Evolutionary conservation across 2,329 filamentous ascomycete species (phyloP).

Genomic region (Aspergillus quadricinctus): DNA sequence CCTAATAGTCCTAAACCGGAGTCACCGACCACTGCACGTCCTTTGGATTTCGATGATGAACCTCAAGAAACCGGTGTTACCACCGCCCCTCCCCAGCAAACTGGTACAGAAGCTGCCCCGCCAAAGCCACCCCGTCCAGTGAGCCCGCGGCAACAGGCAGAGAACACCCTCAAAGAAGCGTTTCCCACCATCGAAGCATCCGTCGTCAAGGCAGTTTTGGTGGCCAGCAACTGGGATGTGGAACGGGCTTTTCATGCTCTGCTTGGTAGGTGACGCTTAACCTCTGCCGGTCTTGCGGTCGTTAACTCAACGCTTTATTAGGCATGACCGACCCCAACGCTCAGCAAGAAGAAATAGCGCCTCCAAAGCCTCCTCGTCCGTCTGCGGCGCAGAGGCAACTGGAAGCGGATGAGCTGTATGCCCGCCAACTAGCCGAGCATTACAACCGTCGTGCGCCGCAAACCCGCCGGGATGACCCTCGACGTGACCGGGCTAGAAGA

Average conservation of each 20-base stretch:
- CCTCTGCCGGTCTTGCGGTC: background rate
- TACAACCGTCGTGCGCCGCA: constrained; percentile 55
- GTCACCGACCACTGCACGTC: constrained; percentile 53
- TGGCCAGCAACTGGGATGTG: constrained; percentile 78
- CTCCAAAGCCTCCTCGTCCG: constrained; percentile 76
- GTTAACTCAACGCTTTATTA: constrained; percentile 26
- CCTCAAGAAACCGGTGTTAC: constrained; percentile 41
- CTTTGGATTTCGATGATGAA: constrained; percentile 56
- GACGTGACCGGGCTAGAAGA: constrained; percentile 45
- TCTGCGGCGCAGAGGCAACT: constrained; percentile 69
- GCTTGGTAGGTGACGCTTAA: constrained; percentile 56
- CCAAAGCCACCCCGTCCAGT: constrained; percentile 81
- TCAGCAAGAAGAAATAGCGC: constrained; percentile 57
- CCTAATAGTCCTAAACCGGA: constrained; percentile 41
- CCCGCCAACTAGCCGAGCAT: constrained; percentile 86
- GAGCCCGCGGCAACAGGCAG: constrained; percentile 77
- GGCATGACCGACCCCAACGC: constrained; percentile 79
- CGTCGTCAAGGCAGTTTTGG: constrained; percentile 82
- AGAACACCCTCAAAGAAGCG: constrained; percentile 84
- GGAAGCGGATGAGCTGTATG: constrained; percentile 86
- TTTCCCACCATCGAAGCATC: constrained; percentile 77
- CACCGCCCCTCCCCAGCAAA: constrained; percentile 25
- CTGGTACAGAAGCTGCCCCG: constrained; percentile 48
- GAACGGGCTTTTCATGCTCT: constrained; percentile 95
- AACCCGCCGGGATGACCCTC: constrained; percentile 26